Evolutionary conservation across 176 grass and related monocot genomes (phyloP), one percentile per base, ranked within the genome.

Genomic region (Pontederia crassipes): DNA sequence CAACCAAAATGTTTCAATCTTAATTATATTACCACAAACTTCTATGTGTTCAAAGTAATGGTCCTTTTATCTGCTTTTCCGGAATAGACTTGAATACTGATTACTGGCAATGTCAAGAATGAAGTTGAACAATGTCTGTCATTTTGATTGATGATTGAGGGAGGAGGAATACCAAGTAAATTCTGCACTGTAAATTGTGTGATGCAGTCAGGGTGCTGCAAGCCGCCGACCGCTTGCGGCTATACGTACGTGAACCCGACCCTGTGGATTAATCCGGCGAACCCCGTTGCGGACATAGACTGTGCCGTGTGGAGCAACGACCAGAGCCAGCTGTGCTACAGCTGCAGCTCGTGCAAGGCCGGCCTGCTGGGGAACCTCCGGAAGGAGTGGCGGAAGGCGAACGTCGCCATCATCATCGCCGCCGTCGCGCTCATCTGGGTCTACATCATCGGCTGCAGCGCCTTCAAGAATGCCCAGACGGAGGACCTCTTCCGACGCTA

Each of bases 401-500:
- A 81, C 48, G 70, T 85, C 0, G 76, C 76, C 0, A 83, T 97
- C 69, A 74, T 91, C 67, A 55, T 74, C 59, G 78, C 83, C 61
- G 73, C 81, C 45, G 78, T 96, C 18, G 83, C 71, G 35, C 83
- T 97, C 55, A 71, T 97, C 68, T 84, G 80, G 62, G 63, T 97
- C 78, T 97, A 97, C 66, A 28, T 91, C 73, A 66, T 91, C 62
- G 92, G 87, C 32, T 97, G 92, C 79, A 78, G 92, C 62, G 92
- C 87, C 51, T 97, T 91, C 75, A 87, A 87, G 70, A 91, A 97
- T 59, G 92, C 92, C 0, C 87, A 97, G 73, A 88, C 81, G 0
- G 81, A 91, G 78, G 84, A 97, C 65, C 73, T 97, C 59, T 91
- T 97, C 81, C 75, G 92, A 8, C 81, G 87, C 11, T 91, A 91